A percentile compares a stretch with the other conserved stretches of the same genome.
phyloP scores from a whole-genome alignment of 768 basidiomycete species.

The Phlebiopsis gigantea region DNA sequence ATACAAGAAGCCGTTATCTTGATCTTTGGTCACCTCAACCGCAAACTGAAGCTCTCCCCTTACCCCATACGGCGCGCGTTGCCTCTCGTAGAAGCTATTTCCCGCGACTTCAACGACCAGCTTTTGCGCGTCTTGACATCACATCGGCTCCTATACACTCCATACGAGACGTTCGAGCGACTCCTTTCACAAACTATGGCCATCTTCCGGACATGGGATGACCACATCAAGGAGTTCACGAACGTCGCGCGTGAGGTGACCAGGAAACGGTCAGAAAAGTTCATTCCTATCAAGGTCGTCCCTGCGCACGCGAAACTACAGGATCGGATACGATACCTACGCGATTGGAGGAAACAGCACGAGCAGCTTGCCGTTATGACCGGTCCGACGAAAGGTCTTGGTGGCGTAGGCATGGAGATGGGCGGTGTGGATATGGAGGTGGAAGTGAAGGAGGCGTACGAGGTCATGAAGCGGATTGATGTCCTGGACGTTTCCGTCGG shows the following conservation, averaged over 20 bases:
- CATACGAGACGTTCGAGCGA: conserved; percentile 91
- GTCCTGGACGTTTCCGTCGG: conserved; percentile 91
- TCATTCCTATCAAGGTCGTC: conserved; percentile 93
- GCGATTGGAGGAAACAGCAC: conserved; percentile 95
- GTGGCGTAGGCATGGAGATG: conserved; percentile 65
- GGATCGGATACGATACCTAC: conserved; percentile 79
- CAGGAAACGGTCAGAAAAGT: conserved; percentile 82
- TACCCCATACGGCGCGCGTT: conserved; percentile 95
- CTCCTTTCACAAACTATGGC: conserved; percentile 68
- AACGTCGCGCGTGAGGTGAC: conserved; percentile 83
- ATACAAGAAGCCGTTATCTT: conserved; percentile 83
- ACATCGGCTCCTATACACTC: conserved; percentile 88
- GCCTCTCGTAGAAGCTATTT: conserved; percentile 97
- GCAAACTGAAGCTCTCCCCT: conserved; percentile 92
- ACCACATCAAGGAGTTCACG: conserved; percentile 60
- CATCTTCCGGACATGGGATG: conserved; percentile 61
- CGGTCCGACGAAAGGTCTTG: conserved; percentile 83
- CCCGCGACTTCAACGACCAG: conserved; percentile 94
- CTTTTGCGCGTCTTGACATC: conserved; percentile 87
- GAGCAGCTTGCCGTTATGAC: conserved; percentile 98
- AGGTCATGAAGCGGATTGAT: conserved; percentile 95
- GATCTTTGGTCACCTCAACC: conserved; percentile 92
- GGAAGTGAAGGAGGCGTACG: conserved; percentile 94
- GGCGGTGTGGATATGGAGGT: conserved; percentile 98
- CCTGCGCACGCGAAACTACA: conserved; percentile 90